A percentile compares a stretch with the other conserved stretches of the same genome.
Conservation (phyloP, 495 filamentous ascomycete genomes). For the Penicillium steckii region DNA sequence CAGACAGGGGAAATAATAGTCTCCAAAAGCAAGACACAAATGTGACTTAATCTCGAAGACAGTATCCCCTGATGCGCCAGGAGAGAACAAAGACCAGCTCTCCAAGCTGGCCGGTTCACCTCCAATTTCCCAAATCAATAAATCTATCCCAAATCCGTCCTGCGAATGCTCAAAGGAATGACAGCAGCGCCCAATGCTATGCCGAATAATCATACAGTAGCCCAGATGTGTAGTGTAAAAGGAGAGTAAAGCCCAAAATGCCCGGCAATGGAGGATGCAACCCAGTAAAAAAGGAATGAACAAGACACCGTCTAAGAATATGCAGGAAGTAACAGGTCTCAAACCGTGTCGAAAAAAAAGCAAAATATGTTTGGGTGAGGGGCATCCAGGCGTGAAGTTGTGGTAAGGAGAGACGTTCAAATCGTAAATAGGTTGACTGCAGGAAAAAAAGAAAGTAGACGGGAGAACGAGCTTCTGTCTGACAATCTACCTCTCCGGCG, state of each 20-base stretch:
- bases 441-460: conserved; percentile 2
- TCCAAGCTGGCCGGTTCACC: conserved; percentile 5
- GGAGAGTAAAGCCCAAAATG: conserved; percentile 41
- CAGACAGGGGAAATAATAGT: conserved; percentile 1
- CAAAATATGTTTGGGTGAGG: conserved; percentile 20
- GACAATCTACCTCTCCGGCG: neutral
- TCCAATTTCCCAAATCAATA: conserved; percentile 27
- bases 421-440: conserved; percentile 32
- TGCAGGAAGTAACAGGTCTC: conserved; percentile 24
- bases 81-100: conserved; percentile 1
- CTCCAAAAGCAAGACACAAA: neutral
- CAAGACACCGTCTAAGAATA: conserved; percentile 41
- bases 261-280: conserved; percentile 33
- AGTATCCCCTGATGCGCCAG: conserved; percentile 6
- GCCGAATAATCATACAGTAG: conserved; percentile 42
- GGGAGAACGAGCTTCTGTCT: neutral
- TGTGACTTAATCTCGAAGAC: neutral
- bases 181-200: conserved; percentile 46
- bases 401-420: conserved; percentile 42
- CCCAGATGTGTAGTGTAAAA: conserved; percentile 29
- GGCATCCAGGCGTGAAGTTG: conserved; percentile 39
- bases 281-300: conserved; percentile 37
- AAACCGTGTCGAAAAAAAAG: conserved; percentile 13
- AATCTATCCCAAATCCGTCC: conserved; percentile 33
- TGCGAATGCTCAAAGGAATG: conserved; percentile 45